Base-by-base conservation (phyloP, 2,329 filamentous ascomycete species). In the Cytospora piceicola region DNA sequence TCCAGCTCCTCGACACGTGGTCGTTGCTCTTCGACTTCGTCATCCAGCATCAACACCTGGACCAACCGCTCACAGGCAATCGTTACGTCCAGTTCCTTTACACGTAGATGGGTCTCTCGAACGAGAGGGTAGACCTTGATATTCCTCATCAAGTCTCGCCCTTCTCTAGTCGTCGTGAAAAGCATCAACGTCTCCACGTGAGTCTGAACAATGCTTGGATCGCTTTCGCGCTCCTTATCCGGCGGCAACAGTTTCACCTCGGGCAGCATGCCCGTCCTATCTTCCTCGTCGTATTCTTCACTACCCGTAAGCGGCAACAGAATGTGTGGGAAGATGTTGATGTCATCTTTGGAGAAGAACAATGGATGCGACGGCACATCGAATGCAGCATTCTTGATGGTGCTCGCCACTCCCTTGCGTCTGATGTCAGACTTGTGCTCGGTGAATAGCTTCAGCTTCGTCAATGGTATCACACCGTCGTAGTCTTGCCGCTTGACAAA, bases 361-460 rank as follows among this genome's bases (percentile, higher is more conserved):
- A 83, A 79, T 0, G 86, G 81, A 72, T 98, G 94, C 0, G 90
- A 85, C 3, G 86, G 78, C 7, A 94, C 79, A 72, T 96, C 91
- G 74, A 99, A 98, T 8, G 92, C 88, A 34, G 92, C 88, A 74
- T 99, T 99, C 78, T 98, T 98, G 75, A 99, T 93, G 12, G 93
- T 95, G 67, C 90, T 93, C 9, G 94, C 94, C n/a, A 97, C 94
- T n/a, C 95, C 95, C 72, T 93, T 92, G 63, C 95, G 85, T 65
- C 95, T 87, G 62, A 97, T 88, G 32, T 90, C 85, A 2, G 92
- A 96, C 71, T 86, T 83, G 79, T 97, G 93, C 77, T 96, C 93
- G 1, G 95, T 98, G 77, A 98, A 98, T 66, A 98, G 94, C 67
- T 90, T 91, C 68, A 99, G 83, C 81, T 98, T 98, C 58, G 91